Evolutionary conservation across 352 stramenopile genomes (phyloP), one percentile per base, ranked within the genome.

Genomic region (Elongisporangium senticosum): DNA sequence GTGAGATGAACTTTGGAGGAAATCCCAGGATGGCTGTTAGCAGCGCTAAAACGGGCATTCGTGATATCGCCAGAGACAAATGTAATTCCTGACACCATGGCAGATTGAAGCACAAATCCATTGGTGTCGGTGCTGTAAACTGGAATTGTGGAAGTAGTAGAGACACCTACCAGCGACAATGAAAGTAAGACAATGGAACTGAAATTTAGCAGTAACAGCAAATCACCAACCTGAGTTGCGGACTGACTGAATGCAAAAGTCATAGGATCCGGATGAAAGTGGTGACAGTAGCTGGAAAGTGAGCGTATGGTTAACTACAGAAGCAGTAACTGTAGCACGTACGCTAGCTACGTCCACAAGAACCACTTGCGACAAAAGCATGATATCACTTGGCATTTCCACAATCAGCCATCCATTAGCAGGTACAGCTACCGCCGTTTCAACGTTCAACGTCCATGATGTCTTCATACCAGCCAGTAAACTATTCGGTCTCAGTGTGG

Each of bases 11-110:
- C 67, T 15, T 58, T 59, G 8, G 77, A 82, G 33, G 55, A 56
- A 20, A 87, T 77, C 3, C 75, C 79, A 26, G 77, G 77, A 20
- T 86, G 73, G 3, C 77, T 53, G 7, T 71, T 66, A 1, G 66
- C 50, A 11, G 71, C 59, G 7, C 51, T 59, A 20, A 89, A 58
- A 1, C 54, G 47, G 8, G 77, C 77, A 22, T 74, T 54, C 1
- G 57, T 48, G 17, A 89, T 71, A 2, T 26, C 52, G 5, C 79
- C 79, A 8, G 75, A 40, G 0, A 65, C 37, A 48, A 72, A 78
- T 0, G 56, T 59, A 24, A 87, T 40, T 13, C 75, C 71, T 21
- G 22, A 21, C 11, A 62, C 61, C 10, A 33, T 57, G 4, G 51
- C 63, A 20, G 56, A 70, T 28, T 89, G 65, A 8, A 89, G 54